Conservation (phyloP, 2,329 filamentous ascomycete genomes). For the Aspergillus calidoustus region DNA sequence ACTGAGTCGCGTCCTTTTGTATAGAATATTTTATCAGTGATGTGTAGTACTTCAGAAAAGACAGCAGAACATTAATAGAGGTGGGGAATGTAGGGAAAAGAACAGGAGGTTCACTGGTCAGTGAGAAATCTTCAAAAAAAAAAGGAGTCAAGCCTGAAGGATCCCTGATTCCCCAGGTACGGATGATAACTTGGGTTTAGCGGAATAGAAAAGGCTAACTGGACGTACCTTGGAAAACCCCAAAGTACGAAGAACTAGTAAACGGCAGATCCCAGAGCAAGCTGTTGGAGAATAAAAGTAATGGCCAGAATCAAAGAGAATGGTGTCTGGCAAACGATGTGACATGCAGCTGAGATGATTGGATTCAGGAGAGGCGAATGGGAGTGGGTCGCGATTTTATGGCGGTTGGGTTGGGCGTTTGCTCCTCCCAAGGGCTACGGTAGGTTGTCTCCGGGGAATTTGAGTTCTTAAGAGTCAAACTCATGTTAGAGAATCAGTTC, state of each 20-base stretch:
- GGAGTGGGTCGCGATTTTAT: slow-evolving; percentile 16
- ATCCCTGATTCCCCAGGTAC: neutral
- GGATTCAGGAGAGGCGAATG: slow-evolving; percentile 19
- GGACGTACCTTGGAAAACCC: neutral
- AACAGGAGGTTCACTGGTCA: slow-evolving; percentile 3
- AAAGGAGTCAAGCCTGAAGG: slow-evolving; percentile 1
- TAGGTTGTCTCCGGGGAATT: neutral
- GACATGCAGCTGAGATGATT: slow-evolving; percentile 15
- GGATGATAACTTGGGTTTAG: neutral
- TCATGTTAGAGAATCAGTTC: neutral
- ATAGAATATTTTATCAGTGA: neutral
- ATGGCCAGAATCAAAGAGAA: neutral
- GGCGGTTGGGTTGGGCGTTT: slow-evolving; percentile 5
- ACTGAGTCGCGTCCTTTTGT: slow-evolving; percentile 2
- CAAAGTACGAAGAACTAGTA: neutral
- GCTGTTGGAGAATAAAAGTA: neutral
- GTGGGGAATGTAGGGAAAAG: slow-evolving; percentile 1
- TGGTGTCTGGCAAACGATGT: neutral
- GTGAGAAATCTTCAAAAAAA: slow-evolving; percentile 1
- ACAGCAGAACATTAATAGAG: neutral
- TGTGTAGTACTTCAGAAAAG: neutral
- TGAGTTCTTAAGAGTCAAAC: neutral
- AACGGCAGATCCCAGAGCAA: neutral
- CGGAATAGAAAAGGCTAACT: neutral
- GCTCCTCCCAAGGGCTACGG: neutral